Evolutionary conservation across 495 filamentous ascomycete genomes (phyloP).

Genomic region (Lophiotrema nucula): DNA sequence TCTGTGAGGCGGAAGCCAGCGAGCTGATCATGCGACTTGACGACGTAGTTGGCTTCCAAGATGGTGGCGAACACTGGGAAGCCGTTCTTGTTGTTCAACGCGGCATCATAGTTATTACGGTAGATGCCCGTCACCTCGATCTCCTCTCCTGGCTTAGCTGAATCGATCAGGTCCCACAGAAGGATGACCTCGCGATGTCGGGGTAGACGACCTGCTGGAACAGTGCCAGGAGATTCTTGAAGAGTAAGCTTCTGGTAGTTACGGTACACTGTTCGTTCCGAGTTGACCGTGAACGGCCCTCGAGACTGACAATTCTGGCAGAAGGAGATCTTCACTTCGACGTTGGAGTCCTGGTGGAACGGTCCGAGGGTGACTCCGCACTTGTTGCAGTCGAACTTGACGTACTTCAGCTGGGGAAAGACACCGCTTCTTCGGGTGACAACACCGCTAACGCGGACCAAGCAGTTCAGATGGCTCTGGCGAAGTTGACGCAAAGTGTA

Average conservation of each 20-base stretch:
- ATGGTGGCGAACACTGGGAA: slow-evolving; percentile 99
- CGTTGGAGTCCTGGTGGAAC: slow-evolving; percentile 94
- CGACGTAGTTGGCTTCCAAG: slow-evolving; percentile 92
- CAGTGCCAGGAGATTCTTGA: slow-evolving; percentile 95
- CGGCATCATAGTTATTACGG: slow-evolving; percentile 96
- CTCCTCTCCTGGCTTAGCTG: slow-evolving; percentile 95
- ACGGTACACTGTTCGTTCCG: slow-evolving; percentile 97
- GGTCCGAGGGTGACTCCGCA: slow-evolving; percentile 90
- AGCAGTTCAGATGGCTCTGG: slow-evolving; percentile 94
- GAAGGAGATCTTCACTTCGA: slow-evolving; percentile 93
- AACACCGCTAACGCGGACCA: slow-evolving; percentile 91
- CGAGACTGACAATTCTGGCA: slow-evolving; percentile 97
- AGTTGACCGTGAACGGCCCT: slow-evolving; percentile 93
- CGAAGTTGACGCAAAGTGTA: slow-evolving; percentile 97
- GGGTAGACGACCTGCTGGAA: slow-evolving; percentile 92
- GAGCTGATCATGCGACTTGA: slow-evolving; percentile 96
- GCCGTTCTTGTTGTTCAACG: slow-evolving; percentile 97
- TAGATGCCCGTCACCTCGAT: slow-evolving; percentile 97
- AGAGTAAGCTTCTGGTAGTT: slow-evolving; percentile 98
- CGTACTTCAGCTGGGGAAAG: slow-evolving; percentile 96
- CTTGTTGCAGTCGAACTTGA: slow-evolving; percentile 95
- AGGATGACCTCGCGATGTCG: slow-evolving; percentile 94
- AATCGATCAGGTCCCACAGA: slow-evolving; percentile 95
- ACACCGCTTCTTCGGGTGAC: slow-evolving; percentile 96
- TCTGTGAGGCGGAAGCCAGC: slow-evolving; percentile 96